Base-by-base conservation (phyloP, 768 basidiomycete species). In the Boletus pseudopeckii region DNA sequence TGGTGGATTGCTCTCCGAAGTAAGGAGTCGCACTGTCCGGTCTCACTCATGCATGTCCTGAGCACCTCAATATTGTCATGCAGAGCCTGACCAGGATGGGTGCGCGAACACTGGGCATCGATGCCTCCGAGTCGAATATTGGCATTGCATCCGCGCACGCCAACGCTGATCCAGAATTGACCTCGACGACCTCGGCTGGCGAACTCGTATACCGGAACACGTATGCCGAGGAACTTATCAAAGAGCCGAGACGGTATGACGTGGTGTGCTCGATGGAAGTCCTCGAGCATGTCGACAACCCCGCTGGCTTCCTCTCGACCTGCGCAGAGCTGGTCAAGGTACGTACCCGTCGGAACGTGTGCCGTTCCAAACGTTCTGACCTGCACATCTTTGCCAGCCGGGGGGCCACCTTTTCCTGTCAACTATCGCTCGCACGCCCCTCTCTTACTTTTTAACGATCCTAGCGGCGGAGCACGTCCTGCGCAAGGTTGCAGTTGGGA, bases 181-280 rank as follows among this genome's bases (percentile, higher is more conserved):
- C 72, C 2, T 45, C 66, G 28, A 17, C 55, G 51, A 30, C 45
- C 44, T 58, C 71, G n/a, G 56, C 54, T 36, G 66, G 72, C 39
- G 34, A 64, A 2, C 75, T 95, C 24, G 70, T 75, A 1, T 98
- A 98, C 72, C 72, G 81, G 8, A 84, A 90, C 62, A 77, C 81
- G 0, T 77, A 88, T 0, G 92, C 88, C 0, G 94, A 98, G 65
- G 77, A 77, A 1, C 78, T 99, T 4, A 71, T 90, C 28, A 65
- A 77, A 11, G 83, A 84, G 5, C 68, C 80, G 14, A 78, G 77
- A 60, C 82, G 82, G 48, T 98, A 87, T 66, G 96, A 98, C 67
- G 81, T 94, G 18, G 94, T 99, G 14, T 97, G 93, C 67, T 90
- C 94, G 10, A 92, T 98, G 92, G 97, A 99, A 70, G 96, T 99